Conservation (phyloP, 441 rosid genomes). For the Populus hybrid region DNA sequence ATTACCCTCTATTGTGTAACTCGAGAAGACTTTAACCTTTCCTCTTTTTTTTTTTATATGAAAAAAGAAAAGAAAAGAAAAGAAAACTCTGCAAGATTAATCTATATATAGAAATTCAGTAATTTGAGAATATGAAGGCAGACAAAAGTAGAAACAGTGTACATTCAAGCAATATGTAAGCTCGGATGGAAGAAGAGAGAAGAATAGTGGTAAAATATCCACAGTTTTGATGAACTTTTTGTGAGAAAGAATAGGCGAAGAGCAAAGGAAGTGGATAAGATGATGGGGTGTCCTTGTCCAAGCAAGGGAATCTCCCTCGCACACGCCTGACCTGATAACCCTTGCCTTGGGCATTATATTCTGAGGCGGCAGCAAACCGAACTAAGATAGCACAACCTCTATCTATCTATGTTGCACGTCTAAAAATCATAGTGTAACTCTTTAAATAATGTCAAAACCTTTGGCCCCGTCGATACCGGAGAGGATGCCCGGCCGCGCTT, state of each 20-base stretch:
- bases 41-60: no score
- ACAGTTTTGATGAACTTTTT: background rate
- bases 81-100: no score
- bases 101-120: background rate
- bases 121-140: no score
- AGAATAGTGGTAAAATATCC: background rate
- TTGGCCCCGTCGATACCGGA: slow-evolving; percentile 37
- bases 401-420: background rate
- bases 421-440: background rate
- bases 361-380: background rate
- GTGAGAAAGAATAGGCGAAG: background rate
- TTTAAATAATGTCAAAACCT: background rate
- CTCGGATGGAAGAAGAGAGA: background rate
- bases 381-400: background rate
- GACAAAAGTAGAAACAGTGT: no score
- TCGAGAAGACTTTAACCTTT: background rate
- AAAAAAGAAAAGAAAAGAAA: no score
- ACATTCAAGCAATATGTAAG: background rate
- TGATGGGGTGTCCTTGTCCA: slow-evolving; percentile 29
- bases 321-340: slow-evolving; percentile 16
- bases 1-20: background rate
- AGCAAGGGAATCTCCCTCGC: slow-evolving; percentile 23
- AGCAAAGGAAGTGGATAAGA: slow-evolving; percentile 23
- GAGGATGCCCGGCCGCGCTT: slow-evolving; percentile 31
- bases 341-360: background rate